Evolutionary conservation across 2,329 filamentous ascomycete genomes (phyloP), one percentile per base, ranked within the genome.

Genomic region (Monascus ruber): DNA sequence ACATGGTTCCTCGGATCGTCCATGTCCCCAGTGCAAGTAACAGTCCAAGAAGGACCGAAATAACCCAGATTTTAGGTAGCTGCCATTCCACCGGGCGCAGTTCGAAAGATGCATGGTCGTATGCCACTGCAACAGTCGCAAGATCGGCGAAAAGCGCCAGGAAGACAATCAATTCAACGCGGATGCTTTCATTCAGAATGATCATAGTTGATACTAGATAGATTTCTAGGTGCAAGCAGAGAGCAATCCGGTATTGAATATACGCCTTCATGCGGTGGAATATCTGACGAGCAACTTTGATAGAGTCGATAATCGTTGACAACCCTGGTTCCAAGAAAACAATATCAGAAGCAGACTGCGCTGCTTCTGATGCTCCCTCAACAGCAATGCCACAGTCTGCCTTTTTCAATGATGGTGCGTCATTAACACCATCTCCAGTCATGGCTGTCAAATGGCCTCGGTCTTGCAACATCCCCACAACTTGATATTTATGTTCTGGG

Each of bases 81-180:
- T 87, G 83, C 83, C 83, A 87, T 64, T 86, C 81, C 47, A 86
- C 83, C 1, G 83, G 83, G 17, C 82, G 77, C 41, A 74, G 70
- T 58, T 87, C 83, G 48, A 79, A 85, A 55, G 84, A 79, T n/a
- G 83, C 82, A 59, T 85, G 83, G 55, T 87, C 83, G 65, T 86
- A 86, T n/a, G 83, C 83, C 33, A 86, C 79, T 36, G 83, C 83
- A 45, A 87, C 82, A 38, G 83, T 87, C 40, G 83, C 83, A 61
- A 87, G 68, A 71, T 87, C 83, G 44, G 83, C 82, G 62, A 87
- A 87, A 5, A 87, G 70, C 42, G 83, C 83, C 47, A 87, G 73
- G 71, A 86, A 87, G 60, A 86, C 83, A 50, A 87, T 78, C 24
- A 87, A 73, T 49, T 85, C 79, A 40, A 76, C 77, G 41, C 76